Evolutionary conservation across 1,139 yeast species (phyloP).

Genomic region (Spencermartinsiella ligniputridi): DNA sequence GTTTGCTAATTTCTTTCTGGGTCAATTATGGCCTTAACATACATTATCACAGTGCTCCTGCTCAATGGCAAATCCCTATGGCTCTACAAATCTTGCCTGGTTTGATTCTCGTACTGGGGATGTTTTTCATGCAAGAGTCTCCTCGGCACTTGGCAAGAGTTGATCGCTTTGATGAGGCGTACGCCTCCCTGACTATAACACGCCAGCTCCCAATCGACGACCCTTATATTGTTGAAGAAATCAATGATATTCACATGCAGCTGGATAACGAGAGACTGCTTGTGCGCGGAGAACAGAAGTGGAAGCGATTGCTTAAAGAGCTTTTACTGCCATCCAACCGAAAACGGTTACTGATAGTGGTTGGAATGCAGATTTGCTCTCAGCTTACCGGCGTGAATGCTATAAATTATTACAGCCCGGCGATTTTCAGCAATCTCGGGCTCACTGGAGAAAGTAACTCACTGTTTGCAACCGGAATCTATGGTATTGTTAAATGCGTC

Average conservation of each 20-base stretch:
- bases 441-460: constrained; percentile 46
- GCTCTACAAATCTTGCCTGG: constrained; percentile 33
- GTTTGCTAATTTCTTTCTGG: constrained; percentile 74
- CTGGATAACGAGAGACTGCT: constrained; percentile 6
- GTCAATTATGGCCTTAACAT: constrained; percentile 60
- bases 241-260: constrained; percentile 8
- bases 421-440: constrained; percentile 50
- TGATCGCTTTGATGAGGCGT: constrained; percentile 34
- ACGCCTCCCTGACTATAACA: constrained; percentile 21
- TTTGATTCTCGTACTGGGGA: constrained; percentile 24
- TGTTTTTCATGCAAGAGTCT: constrained; percentile 53
- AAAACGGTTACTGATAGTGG: constrained; percentile 7
- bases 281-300: constrained; percentile 6
- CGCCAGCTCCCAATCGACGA: constrained; percentile 8
- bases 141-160: constrained; percentile 58
- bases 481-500: constrained; percentile 27
- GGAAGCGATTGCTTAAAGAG: constrained; percentile 6
- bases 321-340: too few species aligned
- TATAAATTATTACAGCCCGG: constrained; percentile 62
- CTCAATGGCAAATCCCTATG: constrained; percentile 48
- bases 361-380: constrained; percentile 7
- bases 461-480: constrained; percentile 38
- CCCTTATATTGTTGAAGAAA: constrained; percentile 9
- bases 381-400: constrained; percentile 63
- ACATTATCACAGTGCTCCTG: constrained; percentile 56